Evolutionary conservation across 306 rosid species (phyloP).

Genomic region (Cucurbita ficifolia): DNA sequence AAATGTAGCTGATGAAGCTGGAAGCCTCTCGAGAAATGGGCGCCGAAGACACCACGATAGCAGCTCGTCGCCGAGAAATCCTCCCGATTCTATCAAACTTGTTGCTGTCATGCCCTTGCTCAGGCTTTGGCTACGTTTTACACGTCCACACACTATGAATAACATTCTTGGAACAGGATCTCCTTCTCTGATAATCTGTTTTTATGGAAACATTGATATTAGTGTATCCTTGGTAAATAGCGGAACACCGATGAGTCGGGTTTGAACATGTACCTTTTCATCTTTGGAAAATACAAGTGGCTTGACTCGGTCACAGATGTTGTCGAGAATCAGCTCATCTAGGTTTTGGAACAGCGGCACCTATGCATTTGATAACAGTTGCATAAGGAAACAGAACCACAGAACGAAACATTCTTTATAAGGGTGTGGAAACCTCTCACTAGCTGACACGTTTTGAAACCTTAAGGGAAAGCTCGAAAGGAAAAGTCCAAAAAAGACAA

Average conservation of each 20-base stretch:
- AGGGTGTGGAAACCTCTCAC: no score
- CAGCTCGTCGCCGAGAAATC: slow-evolving; percentile 79
- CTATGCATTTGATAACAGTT: slow-evolving; percentile 15
- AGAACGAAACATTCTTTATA: no score
- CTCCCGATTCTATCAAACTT: slow-evolving; percentile 72
- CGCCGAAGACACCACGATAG: slow-evolving; percentile 91
- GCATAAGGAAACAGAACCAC: neutral
- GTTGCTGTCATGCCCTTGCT: slow-evolving; percentile 91
- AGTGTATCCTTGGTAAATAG: neutral
- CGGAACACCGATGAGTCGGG: neutral
- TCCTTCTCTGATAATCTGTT: slow-evolving; percentile 88
- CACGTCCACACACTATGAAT: slow-evolving; percentile 69
- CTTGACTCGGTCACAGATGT: slow-evolving; percentile 79
- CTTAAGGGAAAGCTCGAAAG: no score
- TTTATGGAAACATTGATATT: neutral
- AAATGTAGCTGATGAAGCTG: slow-evolving; percentile 83
- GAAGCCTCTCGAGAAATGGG: slow-evolving; percentile 69
- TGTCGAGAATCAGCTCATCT: slow-evolving; percentile 91
- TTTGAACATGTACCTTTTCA: slow-evolving; percentile 51
- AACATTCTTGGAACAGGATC: slow-evolving; percentile 86
- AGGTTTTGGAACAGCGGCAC: slow-evolving; percentile 86
- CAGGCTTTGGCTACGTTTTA: slow-evolving; percentile 56
- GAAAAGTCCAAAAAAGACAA: no score
- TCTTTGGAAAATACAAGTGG: slow-evolving; percentile 82
- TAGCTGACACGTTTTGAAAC: no score